Conservation (phyloP, 768 basidiomycete species). For the Lactarius vividus region DNA sequence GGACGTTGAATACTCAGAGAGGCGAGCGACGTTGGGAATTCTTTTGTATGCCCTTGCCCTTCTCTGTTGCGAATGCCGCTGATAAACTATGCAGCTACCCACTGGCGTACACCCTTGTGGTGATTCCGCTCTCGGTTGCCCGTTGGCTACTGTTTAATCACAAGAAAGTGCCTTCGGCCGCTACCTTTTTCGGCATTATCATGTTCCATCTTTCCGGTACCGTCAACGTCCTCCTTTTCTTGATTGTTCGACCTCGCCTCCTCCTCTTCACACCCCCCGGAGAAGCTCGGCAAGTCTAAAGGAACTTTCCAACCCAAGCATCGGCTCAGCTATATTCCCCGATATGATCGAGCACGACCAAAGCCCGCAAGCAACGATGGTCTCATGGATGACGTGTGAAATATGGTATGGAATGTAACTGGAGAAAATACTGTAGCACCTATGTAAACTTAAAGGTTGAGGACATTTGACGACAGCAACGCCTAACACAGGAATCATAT, state of each 20-base stretch:
- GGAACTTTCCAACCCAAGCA: neutral
- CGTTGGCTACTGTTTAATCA: slow-evolving; percentile 39
- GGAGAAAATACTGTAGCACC: too few species aligned
- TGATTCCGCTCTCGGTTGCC: slow-evolving; percentile 42
- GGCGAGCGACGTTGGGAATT: slow-evolving; percentile 16
- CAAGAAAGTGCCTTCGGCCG: slow-evolving; percentile 32
- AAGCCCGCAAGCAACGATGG: too few species aligned
- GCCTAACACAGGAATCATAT: too few species aligned
- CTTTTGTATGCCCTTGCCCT: slow-evolving; percentile 32
- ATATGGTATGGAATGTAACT: too few species aligned
- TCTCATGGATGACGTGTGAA: too few species aligned
- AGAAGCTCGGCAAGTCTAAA: neutral
- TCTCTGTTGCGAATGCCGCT: neutral
- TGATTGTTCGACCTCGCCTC: slow-evolving; percentile 38
- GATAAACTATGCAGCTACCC: slow-evolving; percentile 37
- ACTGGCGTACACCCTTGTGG: slow-evolving; percentile 37
- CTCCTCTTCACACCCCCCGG: slow-evolving; percentile 33
- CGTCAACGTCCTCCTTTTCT: slow-evolving; percentile 41
- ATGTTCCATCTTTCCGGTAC: slow-evolving; percentile 41
- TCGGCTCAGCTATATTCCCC: neutral
- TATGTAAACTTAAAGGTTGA: too few species aligned
- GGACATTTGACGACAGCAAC: too few species aligned
- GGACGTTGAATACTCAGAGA: slow-evolving; percentile 12
- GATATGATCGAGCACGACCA: too few species aligned
- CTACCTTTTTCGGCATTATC: slow-evolving; percentile 35